Percentiles rank a stretch among this genome's conserved stretches.
Conservation (phyloP, 1,284 basidiomycete species). For the Rhizopogon parksii region DNA sequence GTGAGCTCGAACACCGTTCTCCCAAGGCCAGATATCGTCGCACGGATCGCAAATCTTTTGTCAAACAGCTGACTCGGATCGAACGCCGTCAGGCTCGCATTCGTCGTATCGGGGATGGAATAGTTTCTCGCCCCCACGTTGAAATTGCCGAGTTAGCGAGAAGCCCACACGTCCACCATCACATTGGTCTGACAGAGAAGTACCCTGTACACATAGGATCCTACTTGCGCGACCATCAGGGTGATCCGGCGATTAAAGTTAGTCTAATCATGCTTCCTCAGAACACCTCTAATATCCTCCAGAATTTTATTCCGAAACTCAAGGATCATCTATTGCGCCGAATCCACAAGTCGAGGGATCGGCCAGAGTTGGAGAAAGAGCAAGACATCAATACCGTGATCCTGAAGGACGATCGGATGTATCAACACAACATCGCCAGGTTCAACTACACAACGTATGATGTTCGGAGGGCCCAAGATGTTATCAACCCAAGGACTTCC, state of each 20-base stretch:
- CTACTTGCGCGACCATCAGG: background rate
- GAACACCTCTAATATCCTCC: background rate
- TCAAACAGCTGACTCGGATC: constrained; percentile 3
- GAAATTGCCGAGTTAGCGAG: background rate
- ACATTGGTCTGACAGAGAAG: background rate
- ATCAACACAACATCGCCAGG: constrained; percentile 3
- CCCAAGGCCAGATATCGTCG: constrained; percentile 3
- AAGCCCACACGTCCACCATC: background rate
- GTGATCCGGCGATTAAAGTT: constrained; percentile 5
- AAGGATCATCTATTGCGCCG: constrained; percentile 7
- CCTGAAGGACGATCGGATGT: constrained; percentile 7
- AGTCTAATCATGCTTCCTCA: background rate
- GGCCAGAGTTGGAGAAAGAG: background rate
- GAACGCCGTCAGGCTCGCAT: constrained; percentile 3
- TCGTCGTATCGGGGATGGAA: background rate
- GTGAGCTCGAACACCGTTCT: constrained; percentile 7
- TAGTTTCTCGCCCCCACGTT: background rate
- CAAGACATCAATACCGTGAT: constrained; percentile 4
- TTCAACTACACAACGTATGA: constrained; percentile 7
- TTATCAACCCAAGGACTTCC: constrained; percentile 10
- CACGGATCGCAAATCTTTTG: constrained; percentile 1
- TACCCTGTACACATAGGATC: background rate
- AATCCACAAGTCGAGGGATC: background rate
- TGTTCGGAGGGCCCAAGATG: constrained; percentile 8
- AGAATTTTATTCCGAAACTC: constrained; percentile 10